Base-by-base conservation (phyloP, 2,329 filamentous ascomycete species). In the Nigrograna mackinnonii region DNA sequence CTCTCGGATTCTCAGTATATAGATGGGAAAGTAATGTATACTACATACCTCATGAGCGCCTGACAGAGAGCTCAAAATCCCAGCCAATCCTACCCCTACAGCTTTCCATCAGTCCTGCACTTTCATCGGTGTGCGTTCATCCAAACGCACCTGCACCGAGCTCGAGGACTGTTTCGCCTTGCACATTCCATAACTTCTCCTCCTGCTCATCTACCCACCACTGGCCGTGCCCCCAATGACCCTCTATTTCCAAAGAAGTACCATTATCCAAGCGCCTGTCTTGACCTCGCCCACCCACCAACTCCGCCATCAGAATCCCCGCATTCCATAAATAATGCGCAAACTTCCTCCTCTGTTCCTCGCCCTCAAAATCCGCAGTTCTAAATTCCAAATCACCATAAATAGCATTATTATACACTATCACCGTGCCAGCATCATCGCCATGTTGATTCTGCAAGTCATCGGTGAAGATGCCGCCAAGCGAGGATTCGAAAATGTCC, bases 241-340 rank as follows among this genome's bases (percentile, higher is more conserved):
- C 54, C 16, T 49, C 43, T 9, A 44, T 42, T 21, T 43, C n/a
- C n/a, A n/a, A n/a, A n/a, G n/a, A n/a, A n/a, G 21, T n/a, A 34
- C 44, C 19, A 21, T 19, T 33, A 20, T 41, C 28, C 17, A 34
- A 14, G 32, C 43, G 26, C 38, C 50, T 75, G 62, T 56, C 37
- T 38, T 58, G 56, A 26, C 9, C 17, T 16, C 45, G 46, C 26
- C 68, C 68, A 4, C 64, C 68, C 21, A 76, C 58, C 31, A 75
- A 44, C 54, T 76, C 73, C 4, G 63, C 73, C 65, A 75, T 64
- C 50, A 75, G 57, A 20, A 77, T 57, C 0, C 72, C 71, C 5
- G 85, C 76, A 66, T 90, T 90, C 86, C 86, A 90, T 19, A 89
- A 68, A 63, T 85, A 88, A 60, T 90, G 86, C 47, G 83, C 82